Evolutionary conservation across 192 early-diverging fungal species (phyloP).

Genomic region (Mortierella alpina): DNA sequence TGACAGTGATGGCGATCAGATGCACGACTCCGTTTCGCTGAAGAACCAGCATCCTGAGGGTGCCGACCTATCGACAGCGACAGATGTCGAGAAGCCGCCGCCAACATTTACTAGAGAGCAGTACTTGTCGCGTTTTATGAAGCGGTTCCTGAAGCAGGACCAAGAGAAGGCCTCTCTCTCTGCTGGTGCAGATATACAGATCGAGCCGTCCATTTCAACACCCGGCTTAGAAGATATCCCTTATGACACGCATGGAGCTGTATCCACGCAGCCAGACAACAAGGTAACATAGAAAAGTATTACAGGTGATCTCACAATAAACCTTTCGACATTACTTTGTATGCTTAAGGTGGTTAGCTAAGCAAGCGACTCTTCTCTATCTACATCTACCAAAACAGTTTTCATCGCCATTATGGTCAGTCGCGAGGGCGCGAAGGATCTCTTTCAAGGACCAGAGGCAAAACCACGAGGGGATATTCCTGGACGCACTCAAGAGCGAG

Average conservation of each 20-base stretch:
- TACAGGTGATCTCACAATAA: no score
- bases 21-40: neutral
- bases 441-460: constrained; percentile 8
- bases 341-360: no score
- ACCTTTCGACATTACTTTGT: no score
- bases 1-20: no score
- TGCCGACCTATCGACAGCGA: neutral
- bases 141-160: neutral
- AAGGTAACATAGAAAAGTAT: constrained; percentile 35
- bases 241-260: neutral
- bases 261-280: constrained; percentile 9
- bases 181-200: no score
- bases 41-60: neutral
- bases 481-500: neutral
- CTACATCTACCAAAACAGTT: constrained; percentile 13
- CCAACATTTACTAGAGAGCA: constrained; percentile 12
- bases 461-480: neutral
- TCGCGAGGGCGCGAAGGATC: constrained; percentile 8
- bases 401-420: constrained; percentile 38
- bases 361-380: neutral
- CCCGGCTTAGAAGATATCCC: neutral
- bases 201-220: neutral
- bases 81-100: neutral
- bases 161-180: neutral
- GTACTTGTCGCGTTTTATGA: constrained; percentile 28